Evolutionary conservation across 257 asterid species (phyloP).

Genomic region (Salvia miltiorrhiza): DNA sequence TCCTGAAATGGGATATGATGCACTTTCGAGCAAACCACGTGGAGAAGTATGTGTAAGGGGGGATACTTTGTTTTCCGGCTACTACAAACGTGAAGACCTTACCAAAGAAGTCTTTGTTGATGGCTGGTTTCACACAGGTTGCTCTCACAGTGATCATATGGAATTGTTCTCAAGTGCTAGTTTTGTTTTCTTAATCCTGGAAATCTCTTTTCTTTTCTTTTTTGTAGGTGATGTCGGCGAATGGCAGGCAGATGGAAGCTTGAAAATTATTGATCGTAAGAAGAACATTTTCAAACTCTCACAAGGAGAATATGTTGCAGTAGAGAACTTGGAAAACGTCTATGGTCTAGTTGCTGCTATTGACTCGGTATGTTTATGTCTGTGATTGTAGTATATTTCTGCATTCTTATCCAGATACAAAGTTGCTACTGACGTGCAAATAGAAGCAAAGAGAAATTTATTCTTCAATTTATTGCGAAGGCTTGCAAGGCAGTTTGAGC

Average conservation of each 20-base stretch:
- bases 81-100: constrained; percentile 88
- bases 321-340: constrained; percentile 87
- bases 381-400: background rate
- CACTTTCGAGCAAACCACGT: constrained; percentile 72
- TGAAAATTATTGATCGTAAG: constrained; percentile 92
- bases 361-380: constrained; percentile 66
- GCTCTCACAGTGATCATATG: constrained; percentile 2
- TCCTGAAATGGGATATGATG: constrained; percentile 96
- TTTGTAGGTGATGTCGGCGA: constrained; percentile 84
- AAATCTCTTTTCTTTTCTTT: constrained; percentile 9
- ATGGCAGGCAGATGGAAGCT: constrained; percentile 88
- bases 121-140: constrained; percentile 99
- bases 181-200: constrained; percentile 10
- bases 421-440: background rate
- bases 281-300: constrained; percentile 96
- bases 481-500: background rate
- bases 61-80: constrained; percentile 75
- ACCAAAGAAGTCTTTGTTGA: constrained; percentile 80
- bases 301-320: constrained; percentile 99
- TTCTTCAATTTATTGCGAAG: background rate
- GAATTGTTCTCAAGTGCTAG: constrained; percentile 11
- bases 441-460: background rate
- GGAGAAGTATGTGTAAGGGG: constrained; percentile 96
- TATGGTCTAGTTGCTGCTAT: constrained; percentile 55
- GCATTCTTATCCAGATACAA: constrained; percentile 8